A percentile compares a stretch with the other conserved stretches of the same genome.
These are phyloP conservation scores for Centella asiatica DNA, from an alignment of 129 eudicot species.

Conservation along the genomic window DNA sequence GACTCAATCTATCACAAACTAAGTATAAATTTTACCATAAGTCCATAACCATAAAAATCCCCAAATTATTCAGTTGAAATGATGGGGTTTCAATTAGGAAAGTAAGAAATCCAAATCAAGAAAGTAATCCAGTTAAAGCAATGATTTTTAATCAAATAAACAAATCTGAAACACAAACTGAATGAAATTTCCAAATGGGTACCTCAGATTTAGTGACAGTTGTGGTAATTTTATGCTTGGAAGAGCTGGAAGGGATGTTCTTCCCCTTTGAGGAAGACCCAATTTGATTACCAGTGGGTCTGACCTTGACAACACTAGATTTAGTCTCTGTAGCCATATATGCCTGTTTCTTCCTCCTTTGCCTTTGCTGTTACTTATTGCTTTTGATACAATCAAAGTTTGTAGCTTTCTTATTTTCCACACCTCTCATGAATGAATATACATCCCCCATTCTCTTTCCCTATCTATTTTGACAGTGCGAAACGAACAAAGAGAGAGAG, in stretches of 20 bases:
- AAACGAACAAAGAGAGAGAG: background rate
- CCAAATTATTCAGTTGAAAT: background rate
- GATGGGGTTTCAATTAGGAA: background rate
- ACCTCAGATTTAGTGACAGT: slow-evolving; percentile 44
- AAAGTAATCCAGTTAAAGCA: background rate
- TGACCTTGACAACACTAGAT: slow-evolving; percentile 36
- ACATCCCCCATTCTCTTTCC: background rate
- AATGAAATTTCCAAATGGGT: slow-evolving; percentile 14
- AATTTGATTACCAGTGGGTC: slow-evolving; percentile 31
- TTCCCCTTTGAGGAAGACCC: slow-evolving; percentile 37
- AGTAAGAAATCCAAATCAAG: slow-evolving; percentile 8
- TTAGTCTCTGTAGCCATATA: slow-evolving; percentile 47
- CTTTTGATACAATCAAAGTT: background rate
- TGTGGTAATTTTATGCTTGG: slow-evolving; percentile 27
- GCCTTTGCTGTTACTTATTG: background rate
- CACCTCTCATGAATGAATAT: background rate
- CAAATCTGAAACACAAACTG: slow-evolving; percentile 7
- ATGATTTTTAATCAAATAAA: background rate
- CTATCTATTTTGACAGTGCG: background rate
- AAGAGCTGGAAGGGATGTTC: slow-evolving; percentile 30
- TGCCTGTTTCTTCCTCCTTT: slow-evolving; percentile 2
- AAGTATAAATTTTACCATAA: background rate
- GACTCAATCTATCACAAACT: slow-evolving; percentile 1
- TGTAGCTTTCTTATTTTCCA: background rate
- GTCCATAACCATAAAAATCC: background rate